A percentile compares a stretch with the other conserved stretches of the same genome.
phyloP scores from a whole-genome alignment of 192 early-diverging fungal species.

The Coemansia sp. region DNA sequence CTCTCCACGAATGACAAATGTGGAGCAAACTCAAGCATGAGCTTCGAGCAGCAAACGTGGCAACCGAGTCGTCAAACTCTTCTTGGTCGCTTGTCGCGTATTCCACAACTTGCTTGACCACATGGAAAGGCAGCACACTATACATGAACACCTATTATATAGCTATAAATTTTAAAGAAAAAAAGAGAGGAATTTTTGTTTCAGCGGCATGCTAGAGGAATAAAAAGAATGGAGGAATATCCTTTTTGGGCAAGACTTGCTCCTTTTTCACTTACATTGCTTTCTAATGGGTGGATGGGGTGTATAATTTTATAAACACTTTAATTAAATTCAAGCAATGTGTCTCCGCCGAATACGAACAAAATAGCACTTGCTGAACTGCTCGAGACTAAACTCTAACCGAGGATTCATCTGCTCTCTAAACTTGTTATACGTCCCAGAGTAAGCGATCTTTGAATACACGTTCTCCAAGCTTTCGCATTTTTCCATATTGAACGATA shows the following conservation, averaged over 20 bases:
- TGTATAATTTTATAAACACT: background rate
- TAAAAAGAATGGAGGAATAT: too few species aligned
- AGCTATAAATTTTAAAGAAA: background rate
- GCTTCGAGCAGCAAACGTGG: background rate
- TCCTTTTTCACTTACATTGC: background rate
- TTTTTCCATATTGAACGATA: background rate
- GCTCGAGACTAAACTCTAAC: background rate
- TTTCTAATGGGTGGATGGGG: background rate
- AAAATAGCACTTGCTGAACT: background rate
- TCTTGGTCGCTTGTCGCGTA: background rate
- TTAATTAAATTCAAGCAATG: background rate
- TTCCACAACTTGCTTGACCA: background rate
- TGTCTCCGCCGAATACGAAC: background rate
- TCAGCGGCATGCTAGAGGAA: too few species aligned
- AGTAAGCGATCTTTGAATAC: background rate
- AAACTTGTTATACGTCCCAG: background rate
- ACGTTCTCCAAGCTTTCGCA: background rate
- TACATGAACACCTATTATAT: background rate
- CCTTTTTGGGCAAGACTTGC: too few species aligned
- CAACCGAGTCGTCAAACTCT: slow-evolving; percentile 2
- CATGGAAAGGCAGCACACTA: background rate
- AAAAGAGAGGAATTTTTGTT: background rate
- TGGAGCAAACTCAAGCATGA: background rate
- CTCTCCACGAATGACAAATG: background rate
- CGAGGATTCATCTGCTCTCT: background rate